A percentile compares a stretch with the other conserved stretches of the same genome.
These are phyloP conservation scores for Bolboschoenus planiculmis DNA, from an alignment of 176 grass and related monocot species.

Conservation along the genomic window DNA sequence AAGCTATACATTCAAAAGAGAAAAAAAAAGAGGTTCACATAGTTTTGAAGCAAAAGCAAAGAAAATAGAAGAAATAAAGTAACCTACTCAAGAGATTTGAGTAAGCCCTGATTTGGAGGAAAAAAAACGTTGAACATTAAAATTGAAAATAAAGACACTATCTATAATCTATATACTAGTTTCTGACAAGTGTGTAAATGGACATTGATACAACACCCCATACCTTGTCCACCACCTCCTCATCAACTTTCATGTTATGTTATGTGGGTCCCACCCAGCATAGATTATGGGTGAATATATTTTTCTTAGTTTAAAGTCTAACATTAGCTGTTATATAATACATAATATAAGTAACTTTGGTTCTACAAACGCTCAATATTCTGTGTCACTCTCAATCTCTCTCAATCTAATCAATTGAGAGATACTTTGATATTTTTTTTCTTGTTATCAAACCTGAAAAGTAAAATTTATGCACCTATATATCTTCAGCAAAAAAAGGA, in stretches of 20 bases:
- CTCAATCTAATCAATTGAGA: background rate
- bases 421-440: conserved; percentile 5
- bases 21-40: background rate
- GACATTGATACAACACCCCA: too few species aligned
- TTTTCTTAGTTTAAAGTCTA: background rate
- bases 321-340: background rate
- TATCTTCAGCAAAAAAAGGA: background rate
- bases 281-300: background rate
- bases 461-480: background rate
- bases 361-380: background rate
- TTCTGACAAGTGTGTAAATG: too few species aligned
- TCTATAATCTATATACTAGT: too few species aligned
- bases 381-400: background rate
- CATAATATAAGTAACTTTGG: background rate
- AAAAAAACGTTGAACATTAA: too few species aligned
- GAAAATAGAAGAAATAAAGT: too few species aligned
- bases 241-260: background rate
- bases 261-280: background rate
- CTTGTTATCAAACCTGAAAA: background rate
- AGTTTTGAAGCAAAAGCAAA: too few species aligned
- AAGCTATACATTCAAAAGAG: background rate
- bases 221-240: too few species aligned
- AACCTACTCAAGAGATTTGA: too few species aligned
- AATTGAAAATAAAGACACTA: too few species aligned
- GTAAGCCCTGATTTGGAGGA: too few species aligned